phyloP scores from a whole-genome alignment of 2,329 filamentous ascomycete genomes.

The Aspergillus sp. region DNA sequence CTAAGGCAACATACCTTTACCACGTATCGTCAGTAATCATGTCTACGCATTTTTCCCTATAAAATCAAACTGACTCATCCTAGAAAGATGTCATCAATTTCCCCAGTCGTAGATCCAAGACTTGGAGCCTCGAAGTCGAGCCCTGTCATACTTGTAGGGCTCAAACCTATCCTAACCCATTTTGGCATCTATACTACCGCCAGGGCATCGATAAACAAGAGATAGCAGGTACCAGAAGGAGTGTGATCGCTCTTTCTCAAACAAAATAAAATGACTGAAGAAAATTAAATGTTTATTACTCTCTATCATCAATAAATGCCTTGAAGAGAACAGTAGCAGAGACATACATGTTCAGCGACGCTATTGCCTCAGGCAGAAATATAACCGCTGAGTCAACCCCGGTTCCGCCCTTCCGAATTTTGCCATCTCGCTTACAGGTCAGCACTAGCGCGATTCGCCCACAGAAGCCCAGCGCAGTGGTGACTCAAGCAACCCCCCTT shows the following conservation, averaged over 20 bases:
- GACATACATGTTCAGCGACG: background rate
- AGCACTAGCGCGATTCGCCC: constrained; percentile 20
- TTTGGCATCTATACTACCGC: constrained; percentile 7
- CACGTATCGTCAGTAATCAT: too few relatives aligned
- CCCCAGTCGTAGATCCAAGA: background rate
- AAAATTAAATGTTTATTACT: background rate
- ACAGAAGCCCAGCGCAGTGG: constrained; percentile 14
- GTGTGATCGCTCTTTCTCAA: background rate
- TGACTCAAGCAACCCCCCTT: constrained; percentile 13
- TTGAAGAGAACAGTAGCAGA: too few relatives aligned
- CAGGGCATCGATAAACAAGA: background rate
- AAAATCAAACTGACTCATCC: background rate
- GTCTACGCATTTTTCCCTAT: background rate
- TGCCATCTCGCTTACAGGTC: constrained; percentile 21
- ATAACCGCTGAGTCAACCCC: background rate
- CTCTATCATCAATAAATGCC: too few relatives aligned
- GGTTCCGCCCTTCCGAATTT: constrained; percentile 4
- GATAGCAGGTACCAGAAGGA: background rate
- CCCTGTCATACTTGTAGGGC: constrained; percentile 11
- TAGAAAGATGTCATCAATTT: background rate
- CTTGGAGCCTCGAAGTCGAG: background rate
- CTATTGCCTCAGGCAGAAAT: constrained; percentile 18
- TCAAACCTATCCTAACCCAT: constrained; percentile 20
- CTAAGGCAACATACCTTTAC: background rate
- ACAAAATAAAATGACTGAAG: background rate